Evolutionary conservation across 148 eudicot genomes (phyloP).

Genomic region (Selenicereus undatus): DNA sequence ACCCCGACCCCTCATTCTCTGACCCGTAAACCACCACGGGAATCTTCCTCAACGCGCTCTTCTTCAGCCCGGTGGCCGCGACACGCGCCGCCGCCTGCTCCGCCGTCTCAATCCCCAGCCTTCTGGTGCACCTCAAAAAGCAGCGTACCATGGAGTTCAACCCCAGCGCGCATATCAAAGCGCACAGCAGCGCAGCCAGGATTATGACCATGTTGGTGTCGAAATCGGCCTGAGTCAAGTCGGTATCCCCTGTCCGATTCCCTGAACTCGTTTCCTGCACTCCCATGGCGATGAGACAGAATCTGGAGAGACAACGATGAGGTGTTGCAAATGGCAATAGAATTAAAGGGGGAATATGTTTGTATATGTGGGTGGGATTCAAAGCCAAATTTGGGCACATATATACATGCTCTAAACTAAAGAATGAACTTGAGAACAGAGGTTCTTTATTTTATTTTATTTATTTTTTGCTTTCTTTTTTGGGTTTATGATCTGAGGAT

Average conservation of each 20-base stretch:
- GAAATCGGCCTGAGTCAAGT: constrained; percentile 29
- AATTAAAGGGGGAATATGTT: neutral
- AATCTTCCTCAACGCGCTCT: constrained; percentile 33
- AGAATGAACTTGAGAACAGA: neutral
- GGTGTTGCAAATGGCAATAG: neutral
- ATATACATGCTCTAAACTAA: neutral
- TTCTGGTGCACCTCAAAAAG: constrained; percentile 27
- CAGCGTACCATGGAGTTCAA: constrained; percentile 47
- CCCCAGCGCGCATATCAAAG: constrained; percentile 46
- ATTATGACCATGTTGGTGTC: constrained; percentile 53
- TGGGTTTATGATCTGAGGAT: neutral
- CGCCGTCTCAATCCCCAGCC: constrained; percentile 20
- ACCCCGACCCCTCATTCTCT: constrained; percentile 8
- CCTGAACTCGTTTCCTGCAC: neutral
- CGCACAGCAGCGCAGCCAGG: constrained; percentile 48
- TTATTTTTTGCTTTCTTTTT: neutral
- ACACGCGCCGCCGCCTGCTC: constrained; percentile 20
- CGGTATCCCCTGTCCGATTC: constrained; percentile 22
- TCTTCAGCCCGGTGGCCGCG: constrained; percentile 40
- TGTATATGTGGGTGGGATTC: constrained; percentile 5
- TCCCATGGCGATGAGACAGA: neutral
- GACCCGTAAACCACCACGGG: constrained; percentile 37
- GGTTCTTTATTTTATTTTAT: no score
- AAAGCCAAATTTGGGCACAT: neutral
- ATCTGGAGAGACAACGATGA: neutral